Evolutionary conservation across 208 protist species (phyloP).

Genomic region (Naegleria fowleri): DNA sequence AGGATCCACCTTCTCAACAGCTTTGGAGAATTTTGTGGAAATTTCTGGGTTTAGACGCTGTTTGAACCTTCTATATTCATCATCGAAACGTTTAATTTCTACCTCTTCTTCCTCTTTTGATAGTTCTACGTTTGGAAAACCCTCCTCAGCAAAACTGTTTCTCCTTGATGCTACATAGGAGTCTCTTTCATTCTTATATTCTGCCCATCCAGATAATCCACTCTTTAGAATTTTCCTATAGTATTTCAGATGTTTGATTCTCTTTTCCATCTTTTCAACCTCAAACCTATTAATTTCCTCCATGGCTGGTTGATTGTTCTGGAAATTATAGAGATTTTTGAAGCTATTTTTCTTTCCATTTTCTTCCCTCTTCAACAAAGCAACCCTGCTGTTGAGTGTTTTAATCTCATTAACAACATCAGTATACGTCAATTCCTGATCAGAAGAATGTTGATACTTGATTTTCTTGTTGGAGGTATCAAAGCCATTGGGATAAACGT

Average conservation of each 20-base stretch:
- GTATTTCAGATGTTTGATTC: constrained; percentile 1
- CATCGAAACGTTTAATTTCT: neutral
- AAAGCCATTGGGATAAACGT: neutral
- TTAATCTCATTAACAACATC: neutral
- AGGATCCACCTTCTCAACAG: neutral
- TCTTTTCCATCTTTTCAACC: neutral
- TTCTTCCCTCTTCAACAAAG: neutral
- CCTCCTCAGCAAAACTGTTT: neutral
- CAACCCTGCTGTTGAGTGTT: no score
- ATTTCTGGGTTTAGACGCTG: neutral
- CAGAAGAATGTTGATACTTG: neutral
- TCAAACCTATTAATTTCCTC: neutral
- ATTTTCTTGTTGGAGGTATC: neutral
- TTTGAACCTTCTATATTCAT: neutral
- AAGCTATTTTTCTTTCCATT: neutral
- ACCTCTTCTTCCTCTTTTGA: neutral
- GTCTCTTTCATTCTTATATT: neutral
- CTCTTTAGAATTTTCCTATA: neutral
- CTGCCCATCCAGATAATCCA: neutral
- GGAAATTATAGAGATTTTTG: neutral
- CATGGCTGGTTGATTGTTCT: neutral
- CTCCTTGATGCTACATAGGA: neutral
- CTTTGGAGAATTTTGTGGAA: neutral
- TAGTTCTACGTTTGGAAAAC: neutral
- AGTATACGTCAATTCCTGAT: neutral